Evolutionary conservation across 208 protist species (phyloP), one percentile per base, ranked within the genome.

Genomic region (Angomonas ambiguus): DNA sequence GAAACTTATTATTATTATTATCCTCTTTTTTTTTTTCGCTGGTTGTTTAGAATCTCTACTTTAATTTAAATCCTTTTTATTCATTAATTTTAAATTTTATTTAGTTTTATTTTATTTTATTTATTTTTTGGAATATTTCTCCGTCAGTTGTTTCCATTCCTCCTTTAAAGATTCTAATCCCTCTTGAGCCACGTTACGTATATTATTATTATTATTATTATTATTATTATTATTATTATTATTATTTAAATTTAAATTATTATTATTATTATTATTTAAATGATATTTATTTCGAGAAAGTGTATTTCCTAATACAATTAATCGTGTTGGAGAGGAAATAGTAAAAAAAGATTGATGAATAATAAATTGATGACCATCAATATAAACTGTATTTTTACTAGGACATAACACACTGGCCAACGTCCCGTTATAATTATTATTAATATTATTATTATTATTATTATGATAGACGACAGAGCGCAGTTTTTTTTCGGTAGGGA

Each of bases 351-450:
- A 82, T 2, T 74, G 71, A 5, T 77, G 72, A 24, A 92, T 72
- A 8, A 85, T 61, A 60, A 89, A 83, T 65, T 92, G 86, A 31
- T 89, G 82, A 0, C 86, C 86, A 55, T 92, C 86, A 18, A 92
- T 74, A 71, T 92, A 92, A 24, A 64, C 82, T 0, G 80, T 71
- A 65, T 87, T 80, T 13, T 59, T 41, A 2, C 82, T 78, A 1
- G 55, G 27, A 62, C 82, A 89, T 2, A 89, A 67, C 11, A 71
- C 62, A 53, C 85, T 80, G 27, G 62, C 67, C 1, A 92, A 51
- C 65, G 82, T 89, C 65, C 72, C 86, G 0, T 61, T 48, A 49
- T 45, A 16, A 45, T 45, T n/a, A 45, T 45, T 45, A 45, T 45
- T 45, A 45, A n/a, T 45, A 45, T 45, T 45, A 45, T 45, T 45